phyloP scores from a whole-genome alignment of 768 basidiomycete genomes.

The Pleurotus salmoneostramineus region DNA sequence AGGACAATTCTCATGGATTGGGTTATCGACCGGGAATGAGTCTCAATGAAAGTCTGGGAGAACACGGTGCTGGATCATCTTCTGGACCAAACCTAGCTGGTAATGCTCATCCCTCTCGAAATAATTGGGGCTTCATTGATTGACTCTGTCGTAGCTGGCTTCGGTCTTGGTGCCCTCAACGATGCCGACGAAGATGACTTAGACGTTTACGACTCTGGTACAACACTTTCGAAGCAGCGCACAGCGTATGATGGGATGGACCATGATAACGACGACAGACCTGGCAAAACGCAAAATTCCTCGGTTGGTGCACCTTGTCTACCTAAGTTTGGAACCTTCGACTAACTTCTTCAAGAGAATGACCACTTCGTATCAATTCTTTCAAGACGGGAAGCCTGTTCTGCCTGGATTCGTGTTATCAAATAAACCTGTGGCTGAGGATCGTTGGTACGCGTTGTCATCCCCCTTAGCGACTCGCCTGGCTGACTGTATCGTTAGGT shows the following conservation, averaged over 20 bases:
- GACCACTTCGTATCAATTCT: slow-evolving; percentile 31
- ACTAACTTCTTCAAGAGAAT: slow-evolving; percentile 30
- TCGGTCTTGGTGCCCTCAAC: slow-evolving; percentile 85
- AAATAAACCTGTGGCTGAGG: slow-evolving; percentile 62
- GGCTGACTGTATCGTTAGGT: slow-evolving; percentile 43
- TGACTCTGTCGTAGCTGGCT: slow-evolving; percentile 55
- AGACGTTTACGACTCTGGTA: slow-evolving; percentile 67
- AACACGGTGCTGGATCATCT: slow-evolving; percentile 18
- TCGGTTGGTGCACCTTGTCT: neutral
- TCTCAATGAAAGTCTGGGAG: slow-evolving; percentile 56
- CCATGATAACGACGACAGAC: slow-evolving; percentile 58
- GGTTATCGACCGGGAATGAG: slow-evolving; percentile 71
- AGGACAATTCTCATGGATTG: slow-evolving; percentile 77
- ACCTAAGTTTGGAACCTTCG: slow-evolving; percentile 1
- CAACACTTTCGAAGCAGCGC: slow-evolving; percentile 30
- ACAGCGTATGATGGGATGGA: slow-evolving; percentile 66
- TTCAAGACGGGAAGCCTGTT: slow-evolving; percentile 74
- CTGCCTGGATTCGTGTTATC: slow-evolving; percentile 75
- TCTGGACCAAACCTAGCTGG: slow-evolving; percentile 57
- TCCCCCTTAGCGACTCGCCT: neutral
- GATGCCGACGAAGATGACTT: slow-evolving; percentile 94
- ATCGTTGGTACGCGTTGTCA: slow-evolving; percentile 51
- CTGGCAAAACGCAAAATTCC: slow-evolving; percentile 20
- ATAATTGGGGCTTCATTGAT: neutral
- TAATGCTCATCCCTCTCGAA: slow-evolving; percentile 18